Evolutionary conservation across 2,329 filamentous ascomycete genomes (phyloP).

Genomic region (Pyricularia grisea): DNA sequence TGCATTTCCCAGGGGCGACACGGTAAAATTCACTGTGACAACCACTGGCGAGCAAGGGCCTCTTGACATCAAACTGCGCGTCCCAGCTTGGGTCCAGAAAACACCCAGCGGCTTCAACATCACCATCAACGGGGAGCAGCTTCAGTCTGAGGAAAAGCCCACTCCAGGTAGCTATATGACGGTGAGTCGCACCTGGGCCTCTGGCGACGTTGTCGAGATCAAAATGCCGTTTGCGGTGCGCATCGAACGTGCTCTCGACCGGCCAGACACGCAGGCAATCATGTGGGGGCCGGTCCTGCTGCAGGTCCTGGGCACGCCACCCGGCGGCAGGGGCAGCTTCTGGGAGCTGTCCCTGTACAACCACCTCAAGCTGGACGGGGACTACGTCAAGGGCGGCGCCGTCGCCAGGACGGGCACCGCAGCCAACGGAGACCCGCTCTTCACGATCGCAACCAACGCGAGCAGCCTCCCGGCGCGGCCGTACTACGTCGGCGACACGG

Average conservation of each 20-base stretch:
- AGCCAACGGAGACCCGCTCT: conserved; percentile 16
- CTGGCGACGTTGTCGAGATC: conserved; percentile 19
- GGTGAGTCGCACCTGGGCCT: conserved; percentile 17
- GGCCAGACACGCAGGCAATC: conserved; percentile 21
- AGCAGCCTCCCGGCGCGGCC: conserved; percentile 15
- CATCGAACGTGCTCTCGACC: conserved; percentile 19
- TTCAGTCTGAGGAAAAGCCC: conserved; percentile 5
- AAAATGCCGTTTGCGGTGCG: conserved; percentile 20
- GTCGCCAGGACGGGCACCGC: conserved; percentile 13
- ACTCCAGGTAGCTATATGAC: conserved; percentile 19
- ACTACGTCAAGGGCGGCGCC: conserved; percentile 17
- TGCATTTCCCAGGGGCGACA: conserved; percentile 17
- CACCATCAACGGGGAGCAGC: conserved; percentile 15
- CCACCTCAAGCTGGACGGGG: conserved; percentile 20
- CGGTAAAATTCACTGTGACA: conserved; percentile 16
- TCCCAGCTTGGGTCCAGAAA: conserved; percentile 17
- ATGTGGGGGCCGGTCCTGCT: conserved; percentile 21
- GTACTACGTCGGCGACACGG: conserved; percentile 20
- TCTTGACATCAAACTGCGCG: conserved; percentile 20
- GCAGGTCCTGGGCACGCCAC: conserved; percentile 18
- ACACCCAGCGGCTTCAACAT: conserved; percentile 15
- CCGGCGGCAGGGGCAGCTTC: conserved; percentile 12
- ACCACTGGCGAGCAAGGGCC: conserved; percentile 12
- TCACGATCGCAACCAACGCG: conserved; percentile 9
- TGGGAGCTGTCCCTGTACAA: conserved; percentile 19